A percentile compares a stretch with the other conserved stretches of the same genome.
Conservation (phyloP, 202 grass and related monocot species). For the Hordeum pubiflorum region DNA sequence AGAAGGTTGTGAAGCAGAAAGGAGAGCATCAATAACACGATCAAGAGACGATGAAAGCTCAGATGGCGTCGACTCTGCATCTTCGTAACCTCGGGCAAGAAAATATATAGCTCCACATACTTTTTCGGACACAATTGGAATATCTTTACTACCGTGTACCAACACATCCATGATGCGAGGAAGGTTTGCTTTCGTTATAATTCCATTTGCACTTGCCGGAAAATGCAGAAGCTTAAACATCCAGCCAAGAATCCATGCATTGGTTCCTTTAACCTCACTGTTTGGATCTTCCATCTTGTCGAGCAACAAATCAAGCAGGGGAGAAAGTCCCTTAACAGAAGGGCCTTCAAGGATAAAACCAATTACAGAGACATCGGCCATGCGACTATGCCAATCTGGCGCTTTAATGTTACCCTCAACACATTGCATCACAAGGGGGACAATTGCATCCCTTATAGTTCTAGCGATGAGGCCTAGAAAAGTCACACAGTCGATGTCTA, state of each 20-base stretch:
- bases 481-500: too few species aligned
- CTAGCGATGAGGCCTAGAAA: slow-evolving; percentile 53
- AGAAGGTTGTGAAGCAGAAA: slow-evolving; percentile 54
- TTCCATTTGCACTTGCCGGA: slow-evolving; percentile 2
- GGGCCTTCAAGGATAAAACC: slow-evolving; percentile 27
- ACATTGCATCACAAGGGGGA: slow-evolving; percentile 75
- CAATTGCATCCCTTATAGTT: slow-evolving; percentile 58
- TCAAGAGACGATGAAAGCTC: slow-evolving; percentile 61
- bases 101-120: slow-evolving; percentile 43
- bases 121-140: slow-evolving; percentile 74
- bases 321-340: slow-evolving; percentile 54
- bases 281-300: slow-evolving; percentile 56
- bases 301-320: slow-evolving; percentile 55
- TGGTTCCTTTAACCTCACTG: slow-evolving; percentile 34
- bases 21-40: slow-evolving; percentile 54
- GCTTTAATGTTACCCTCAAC: slow-evolving; percentile 51
- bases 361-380: slow-evolving; percentile 63
- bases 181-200: slow-evolving; percentile 51
- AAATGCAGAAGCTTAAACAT: slow-evolving; percentile 74
- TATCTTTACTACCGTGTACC: slow-evolving; percentile 56
- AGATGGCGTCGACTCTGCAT: slow-evolving; percentile 35
- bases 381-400: slow-evolving; percentile 50
- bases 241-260: slow-evolving; percentile 63
- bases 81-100: slow-evolving; percentile 30
- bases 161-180: slow-evolving; percentile 62